Conservation (phyloP, 257 asterid genomes). For the Primulina huaijiensis region DNA sequence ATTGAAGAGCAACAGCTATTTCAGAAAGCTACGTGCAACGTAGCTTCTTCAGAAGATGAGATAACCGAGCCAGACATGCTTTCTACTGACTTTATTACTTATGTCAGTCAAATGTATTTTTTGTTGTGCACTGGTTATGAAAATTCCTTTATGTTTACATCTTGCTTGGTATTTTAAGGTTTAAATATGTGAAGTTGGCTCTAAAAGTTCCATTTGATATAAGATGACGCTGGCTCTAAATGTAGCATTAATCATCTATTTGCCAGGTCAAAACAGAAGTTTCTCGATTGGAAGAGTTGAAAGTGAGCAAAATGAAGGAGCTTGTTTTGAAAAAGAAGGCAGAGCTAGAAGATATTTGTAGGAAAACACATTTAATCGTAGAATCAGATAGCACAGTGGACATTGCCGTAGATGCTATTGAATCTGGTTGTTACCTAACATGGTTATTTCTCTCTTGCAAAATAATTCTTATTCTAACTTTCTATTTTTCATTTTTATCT, state of each 20-base stretch:
- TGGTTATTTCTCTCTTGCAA: constrained; percentile 8
- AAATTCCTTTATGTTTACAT: constrained; percentile 3
- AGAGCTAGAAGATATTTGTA: constrained; percentile 81
- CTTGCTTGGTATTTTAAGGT: constrained; percentile 12
- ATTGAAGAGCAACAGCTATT: constrained; percentile 77
- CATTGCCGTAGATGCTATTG: constrained; percentile 47
- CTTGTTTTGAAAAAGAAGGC: constrained; percentile 87
- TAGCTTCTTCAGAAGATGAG: constrained; percentile 78
- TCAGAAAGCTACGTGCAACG: constrained; percentile 80
- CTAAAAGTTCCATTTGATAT: not conserved
- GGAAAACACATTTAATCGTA: constrained; percentile 72
- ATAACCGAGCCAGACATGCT: constrained; percentile 82
- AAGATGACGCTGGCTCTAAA: too few relatives aligned
- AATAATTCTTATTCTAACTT: constrained; percentile 23
- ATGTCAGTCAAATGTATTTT: constrained; percentile 44
- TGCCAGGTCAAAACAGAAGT: constrained; percentile 85
- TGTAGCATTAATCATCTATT: constrained; percentile 13
- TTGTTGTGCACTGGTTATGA: constrained; percentile 5
- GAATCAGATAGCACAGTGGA: constrained; percentile 60
- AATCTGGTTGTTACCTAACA: constrained; percentile 59
- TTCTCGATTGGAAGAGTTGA: constrained; percentile 82
- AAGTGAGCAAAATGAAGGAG: constrained; percentile 94
- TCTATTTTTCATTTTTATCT: constrained; percentile 10
- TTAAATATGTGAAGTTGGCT: constrained; percentile 20
- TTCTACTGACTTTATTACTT: constrained; percentile 57